Base-by-base conservation (phyloP, 805 yeast genomes). In the Candida golubevii region DNA sequence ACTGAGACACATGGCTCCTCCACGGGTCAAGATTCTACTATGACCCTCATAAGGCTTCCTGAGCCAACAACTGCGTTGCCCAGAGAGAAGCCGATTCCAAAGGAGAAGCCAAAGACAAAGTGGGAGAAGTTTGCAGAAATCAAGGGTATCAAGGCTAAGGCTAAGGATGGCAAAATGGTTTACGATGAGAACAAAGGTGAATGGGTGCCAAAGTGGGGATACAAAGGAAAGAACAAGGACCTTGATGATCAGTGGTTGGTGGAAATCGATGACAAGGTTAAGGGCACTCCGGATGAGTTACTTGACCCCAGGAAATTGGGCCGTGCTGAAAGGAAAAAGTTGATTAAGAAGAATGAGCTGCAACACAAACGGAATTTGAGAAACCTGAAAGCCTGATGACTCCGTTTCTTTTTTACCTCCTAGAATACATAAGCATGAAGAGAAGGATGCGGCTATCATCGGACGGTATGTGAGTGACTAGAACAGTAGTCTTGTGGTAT, bases 171-270 rank as follows among this genome's bases (percentile, higher is more conserved):
- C 38, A 93, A 88, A 69, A 73, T 83, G 78, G 88, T 87, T 1
- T 93, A 71, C 57, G 96, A 93, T 65, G 98, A 93, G 65, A 93
- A 78, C 29, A 69, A 79, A 28, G 90, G 91, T 41, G 90, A 89
- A 67, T 93, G 99, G 99, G 96, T 85, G 49, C 91, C 95, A 57
- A 91, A 89, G 67, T 93, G 99, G 99, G 99, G 99, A 48, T 91
- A 85, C 72, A 83, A 85, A 53, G 98, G 98, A 60, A 80, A 81
- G 67, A 93, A 93, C 68, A 91, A 93, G 70, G 79, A 81, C 44
- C 60, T 82, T 55, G 98, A 91, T 58, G 70, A 77, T 59, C 97
- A 93, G 67, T 93, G 99, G 99, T 75, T 88, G 60, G 97, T 91
- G 46, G 99, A 93, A 69, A 86, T 91, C 48, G 87, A 88, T 47